Conservation (phyloP, 495 filamentous ascomycete genomes). For the Cenococcum geophilum region DNA sequence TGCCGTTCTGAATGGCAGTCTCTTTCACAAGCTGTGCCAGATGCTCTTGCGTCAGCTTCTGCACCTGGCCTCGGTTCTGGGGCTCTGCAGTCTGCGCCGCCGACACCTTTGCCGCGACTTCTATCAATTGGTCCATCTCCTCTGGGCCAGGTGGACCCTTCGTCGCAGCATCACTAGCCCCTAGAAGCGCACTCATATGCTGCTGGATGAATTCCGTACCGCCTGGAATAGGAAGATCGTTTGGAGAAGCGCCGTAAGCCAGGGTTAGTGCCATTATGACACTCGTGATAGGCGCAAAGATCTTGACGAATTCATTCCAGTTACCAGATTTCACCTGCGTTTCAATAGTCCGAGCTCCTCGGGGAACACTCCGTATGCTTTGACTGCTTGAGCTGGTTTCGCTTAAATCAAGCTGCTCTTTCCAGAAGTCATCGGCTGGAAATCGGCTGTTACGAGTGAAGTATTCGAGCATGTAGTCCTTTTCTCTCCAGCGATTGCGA, state of each 20-base stretch:
- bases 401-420: slow-evolving; percentile 25
- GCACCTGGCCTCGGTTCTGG: slow-evolving; percentile 16
- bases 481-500: slow-evolving; percentile 41
- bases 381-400: slow-evolving; percentile 17
- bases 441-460: slow-evolving; percentile 35
- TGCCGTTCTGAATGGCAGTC: slow-evolving; percentile 28
- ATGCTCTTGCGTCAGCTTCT: slow-evolving; percentile 28
- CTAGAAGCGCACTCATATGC: slow-evolving; percentile 19
- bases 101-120: slow-evolving; percentile 23
- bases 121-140: slow-evolving; percentile 28
- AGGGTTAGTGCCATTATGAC: slow-evolving; percentile 33
- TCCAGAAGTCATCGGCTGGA: slow-evolving; percentile 36
- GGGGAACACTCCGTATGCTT: slow-evolving; percentile 20
- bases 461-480: slow-evolving; percentile 42
- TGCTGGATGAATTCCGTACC: slow-evolving; percentile 24
- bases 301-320: slow-evolving; percentile 40
- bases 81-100: slow-evolving; percentile 11
- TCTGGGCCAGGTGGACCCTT: slow-evolving; percentile 25
- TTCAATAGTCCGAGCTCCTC: slow-evolving; percentile 25
- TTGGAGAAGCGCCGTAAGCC: slow-evolving; percentile 31
- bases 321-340: slow-evolving; percentile 39
- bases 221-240: slow-evolving; percentile 23
- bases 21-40: slow-evolving; percentile 28
- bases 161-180: slow-evolving; percentile 16
- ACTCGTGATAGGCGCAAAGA: slow-evolving; percentile 40